Evolutionary conservation across 192 early-diverging fungal species (phyloP), one percentile per base, ranked within the genome.

Genomic region (Entophlyctis luteolus): DNA sequence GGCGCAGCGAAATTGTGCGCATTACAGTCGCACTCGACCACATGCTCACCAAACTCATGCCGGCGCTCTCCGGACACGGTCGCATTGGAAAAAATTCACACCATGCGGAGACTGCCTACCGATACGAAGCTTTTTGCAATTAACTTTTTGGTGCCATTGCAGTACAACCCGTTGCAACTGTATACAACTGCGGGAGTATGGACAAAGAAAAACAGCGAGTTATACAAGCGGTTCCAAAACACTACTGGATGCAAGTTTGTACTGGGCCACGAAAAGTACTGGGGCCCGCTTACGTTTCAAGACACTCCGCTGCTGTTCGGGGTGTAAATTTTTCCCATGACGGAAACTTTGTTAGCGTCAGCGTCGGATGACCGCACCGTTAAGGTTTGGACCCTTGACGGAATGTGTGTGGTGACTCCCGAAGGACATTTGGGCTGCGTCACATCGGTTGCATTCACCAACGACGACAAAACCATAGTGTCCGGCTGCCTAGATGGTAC

Each of bases 401-500:
- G 49, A 12, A 18, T 25, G 10, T 48, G 6, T 25, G n/a, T 20
- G 10, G 31, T 31, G 10, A 35, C 34, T 16, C 55, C 62, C 6
- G 31, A 31, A 23, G 65, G 65, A 8, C 65, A 67, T 27, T 18
- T 56, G 18, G 14, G 62, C 22, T 32, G 36, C 8, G 65, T 67
- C 32, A 66, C 20, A n/a, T 65, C 35, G 0, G 57, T 67, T 1
- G 32, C 50, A 0, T 36, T 67, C 38, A 25, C 65, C 0, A 23
- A 54, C 14, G 65, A 67, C 38, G 33, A 23, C 23, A 18, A 67
- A 16, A 27, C 12, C n/a, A 22, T 67, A 0, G 22, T 67, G 0
- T 67, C 65, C 0, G 57, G 60, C 0, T 10, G 57, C 55, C 29
- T 16, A 18, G 65, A 67, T 34, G 59, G 31, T n/a, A 28, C 57